These are phyloP conservation scores for Mimosa pudica DNA, from an alignment of 306 rosid species.

Conservation along the genomic window DNA sequence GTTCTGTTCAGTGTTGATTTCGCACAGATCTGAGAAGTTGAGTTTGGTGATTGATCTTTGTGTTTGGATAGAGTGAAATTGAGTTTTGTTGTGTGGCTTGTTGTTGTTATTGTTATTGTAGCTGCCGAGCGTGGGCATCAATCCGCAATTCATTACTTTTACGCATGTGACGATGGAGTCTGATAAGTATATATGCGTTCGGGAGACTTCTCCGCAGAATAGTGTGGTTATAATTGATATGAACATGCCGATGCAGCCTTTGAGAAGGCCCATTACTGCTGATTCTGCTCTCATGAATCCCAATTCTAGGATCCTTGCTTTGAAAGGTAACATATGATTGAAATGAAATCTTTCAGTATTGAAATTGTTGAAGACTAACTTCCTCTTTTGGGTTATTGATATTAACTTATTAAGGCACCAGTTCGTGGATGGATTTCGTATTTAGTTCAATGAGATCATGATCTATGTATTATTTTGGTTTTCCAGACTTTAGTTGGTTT, in stretches of 20 bases:
- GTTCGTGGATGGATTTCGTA: not conserved
- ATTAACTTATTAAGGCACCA: not conserved
- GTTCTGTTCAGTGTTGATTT: constrained; percentile 15
- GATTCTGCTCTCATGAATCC: constrained; percentile 99
- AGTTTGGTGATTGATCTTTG: constrained; percentile 5
- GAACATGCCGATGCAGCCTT: constrained; percentile 87
- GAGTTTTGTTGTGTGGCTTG: constrained; percentile 37
- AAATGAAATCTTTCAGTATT: constrained; percentile 2
- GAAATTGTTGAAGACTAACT: not conserved
- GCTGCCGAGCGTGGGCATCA: constrained; percentile 93
- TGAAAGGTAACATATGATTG: constrained; percentile 67
- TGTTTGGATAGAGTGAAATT: constrained; percentile 13
- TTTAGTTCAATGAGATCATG: constrained; percentile 20
- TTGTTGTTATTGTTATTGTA: constrained; percentile 46
- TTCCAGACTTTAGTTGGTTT: constrained; percentile 8
- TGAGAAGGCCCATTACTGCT: constrained; percentile 97
- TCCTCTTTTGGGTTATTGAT: not conserved
- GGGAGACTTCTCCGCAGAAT: constrained; percentile 89
- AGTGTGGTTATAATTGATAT: constrained; percentile 91
- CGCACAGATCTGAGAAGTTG: constrained; percentile 60
- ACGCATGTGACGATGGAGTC: constrained; percentile 99
- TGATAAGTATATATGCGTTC: constrained; percentile 88
- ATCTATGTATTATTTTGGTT: not conserved
- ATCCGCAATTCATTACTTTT: constrained; percentile 85
- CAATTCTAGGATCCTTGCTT: constrained; percentile 86